Conservation (phyloP, 2,329 filamentous ascomycete genomes). For the Metarhizium robertsii region DNA sequence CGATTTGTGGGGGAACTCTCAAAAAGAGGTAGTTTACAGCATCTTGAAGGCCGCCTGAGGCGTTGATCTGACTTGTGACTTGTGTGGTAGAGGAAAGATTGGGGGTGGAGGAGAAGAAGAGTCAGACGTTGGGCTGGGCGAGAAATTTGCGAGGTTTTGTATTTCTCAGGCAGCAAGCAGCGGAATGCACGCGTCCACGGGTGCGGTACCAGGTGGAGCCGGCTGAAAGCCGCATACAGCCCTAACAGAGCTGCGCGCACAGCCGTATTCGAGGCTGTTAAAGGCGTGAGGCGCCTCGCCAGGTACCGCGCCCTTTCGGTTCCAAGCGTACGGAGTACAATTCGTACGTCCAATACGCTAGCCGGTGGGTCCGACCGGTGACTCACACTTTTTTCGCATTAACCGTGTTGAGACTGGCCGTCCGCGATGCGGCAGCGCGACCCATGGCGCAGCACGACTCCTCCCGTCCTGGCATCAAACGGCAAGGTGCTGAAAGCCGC, state of each 20-base stretch:
- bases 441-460: neutral
- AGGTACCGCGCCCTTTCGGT: conserved; percentile 13
- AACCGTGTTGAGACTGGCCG: conserved; percentile 21
- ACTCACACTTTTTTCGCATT: conserved; percentile 23
- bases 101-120: conserved; percentile 22
- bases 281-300: neutral
- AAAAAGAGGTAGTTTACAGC: conserved; percentile 44
- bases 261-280: neutral
- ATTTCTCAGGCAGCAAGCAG: conserved; percentile 37
- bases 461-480: too few relatives aligned
- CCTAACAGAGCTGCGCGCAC: neutral
- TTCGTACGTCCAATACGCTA: neutral
- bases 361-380: conserved; percentile 21
- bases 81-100: conserved; percentile 24
- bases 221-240: neutral
- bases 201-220: conserved; percentile 8
- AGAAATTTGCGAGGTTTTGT: conserved; percentile 28
- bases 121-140: conserved; percentile 8
- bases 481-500: too few relatives aligned
- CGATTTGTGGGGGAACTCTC: conserved; percentile 28
- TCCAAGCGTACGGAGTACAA: neutral
- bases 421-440: neutral
- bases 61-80: conserved; percentile 16
- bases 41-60: conserved; percentile 41
- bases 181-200: conserved; percentile 7